phyloP scores from a whole-genome alignment of 352 stramenopile species.

The Phytopythium chamaehyphon region DNA sequence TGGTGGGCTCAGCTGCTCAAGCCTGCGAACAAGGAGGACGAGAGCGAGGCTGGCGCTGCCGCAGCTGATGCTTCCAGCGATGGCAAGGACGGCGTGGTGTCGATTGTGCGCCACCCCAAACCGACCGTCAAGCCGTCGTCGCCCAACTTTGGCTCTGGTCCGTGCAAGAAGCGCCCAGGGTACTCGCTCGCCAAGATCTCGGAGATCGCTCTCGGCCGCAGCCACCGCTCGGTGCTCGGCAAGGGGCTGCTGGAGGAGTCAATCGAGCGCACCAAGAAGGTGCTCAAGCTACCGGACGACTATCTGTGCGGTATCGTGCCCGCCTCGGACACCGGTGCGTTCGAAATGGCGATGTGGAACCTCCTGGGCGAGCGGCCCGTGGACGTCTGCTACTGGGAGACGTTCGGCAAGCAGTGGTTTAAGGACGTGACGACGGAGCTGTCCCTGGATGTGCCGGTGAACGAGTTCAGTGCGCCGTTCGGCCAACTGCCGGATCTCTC shows the following conservation, averaged over 20 bases:
- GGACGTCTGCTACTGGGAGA: conserved; percentile 96
- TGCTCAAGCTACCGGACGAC: conserved; percentile 93
- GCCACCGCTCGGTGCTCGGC: conserved; percentile 96
- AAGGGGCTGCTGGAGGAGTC: conserved; percentile 95
- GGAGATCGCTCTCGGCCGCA: conserved; percentile 89
- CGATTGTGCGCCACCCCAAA: conserved; percentile 62
- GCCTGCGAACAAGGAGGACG: conserved; percentile 28
- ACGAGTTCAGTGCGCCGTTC: conserved; percentile 94
- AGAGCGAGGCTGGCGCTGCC: conserved; percentile 14
- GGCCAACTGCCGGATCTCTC: conserved; percentile 94
- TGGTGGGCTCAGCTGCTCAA: conserved; percentile 67
- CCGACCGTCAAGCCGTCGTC: conserved; percentile 71
- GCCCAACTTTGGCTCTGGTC: conserved; percentile 97
- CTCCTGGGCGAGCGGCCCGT: conserved; percentile 94
- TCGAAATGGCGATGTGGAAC: conserved; percentile 99
- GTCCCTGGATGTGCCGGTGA: conserved; percentile 88
- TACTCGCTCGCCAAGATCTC: conserved; percentile 91
- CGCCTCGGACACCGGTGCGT: conserved; percentile 97
- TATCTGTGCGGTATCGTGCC: conserved; percentile 97
- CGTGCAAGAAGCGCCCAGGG: conserved; percentile 98
- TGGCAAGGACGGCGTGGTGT: conserved; percentile 21
- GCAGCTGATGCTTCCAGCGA: conserved; percentile 1
- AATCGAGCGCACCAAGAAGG: conserved; percentile 94
- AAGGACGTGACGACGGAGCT: conserved; percentile 94
- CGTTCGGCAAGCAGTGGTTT: conserved; percentile 97